phyloP scores from a whole-genome alignment of 495 filamentous ascomycete genomes.

The Immersiella caudata region DNA sequence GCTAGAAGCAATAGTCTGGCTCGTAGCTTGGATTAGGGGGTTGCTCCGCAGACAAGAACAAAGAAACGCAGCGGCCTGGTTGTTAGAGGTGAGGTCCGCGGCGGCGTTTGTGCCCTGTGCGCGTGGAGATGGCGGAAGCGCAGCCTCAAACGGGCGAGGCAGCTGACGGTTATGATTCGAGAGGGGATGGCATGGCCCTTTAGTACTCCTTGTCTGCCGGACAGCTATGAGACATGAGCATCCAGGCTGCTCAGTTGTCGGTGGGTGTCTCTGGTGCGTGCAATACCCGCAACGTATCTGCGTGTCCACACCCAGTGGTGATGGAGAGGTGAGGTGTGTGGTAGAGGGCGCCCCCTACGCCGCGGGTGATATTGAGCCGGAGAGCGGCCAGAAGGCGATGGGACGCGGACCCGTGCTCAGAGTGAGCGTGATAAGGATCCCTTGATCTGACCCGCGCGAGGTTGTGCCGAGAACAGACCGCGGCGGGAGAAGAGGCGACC shows the following conservation, averaged over 20 bases:
- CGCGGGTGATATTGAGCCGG: slow-evolving; percentile 19
- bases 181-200: slow-evolving; percentile 20
- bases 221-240: slow-evolving; percentile 29
- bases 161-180: slow-evolving; percentile 22
- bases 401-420: slow-evolving; percentile 6
- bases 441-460: slow-evolving; percentile 14
- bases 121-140: slow-evolving; percentile 29
- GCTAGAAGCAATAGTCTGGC: slow-evolving; percentile 14
- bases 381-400: background rate
- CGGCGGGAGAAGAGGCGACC: slow-evolving; percentile 11
- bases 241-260: slow-evolving; percentile 16
- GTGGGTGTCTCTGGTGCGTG: background rate
- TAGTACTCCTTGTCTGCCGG: slow-evolving; percentile 34
- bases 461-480: slow-evolving; percentile 4
- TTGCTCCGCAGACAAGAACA: slow-evolving; percentile 26
- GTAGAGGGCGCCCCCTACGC: slow-evolving; percentile 38
- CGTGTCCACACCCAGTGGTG: slow-evolving; percentile 8
- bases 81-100: slow-evolving; percentile 23
- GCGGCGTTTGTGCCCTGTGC: slow-evolving; percentile 23
- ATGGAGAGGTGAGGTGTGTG: slow-evolving; percentile 20
- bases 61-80: slow-evolving; percentile 26
- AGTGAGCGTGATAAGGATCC: slow-evolving; percentile 25
- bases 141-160: slow-evolving; percentile 29
- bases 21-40: slow-evolving; percentile 26
- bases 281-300: slow-evolving; percentile 4